phyloP scores from a whole-genome alignment of 1,284 basidiomycete genomes.

The Tilletiopsis washingtonensis region DNA sequence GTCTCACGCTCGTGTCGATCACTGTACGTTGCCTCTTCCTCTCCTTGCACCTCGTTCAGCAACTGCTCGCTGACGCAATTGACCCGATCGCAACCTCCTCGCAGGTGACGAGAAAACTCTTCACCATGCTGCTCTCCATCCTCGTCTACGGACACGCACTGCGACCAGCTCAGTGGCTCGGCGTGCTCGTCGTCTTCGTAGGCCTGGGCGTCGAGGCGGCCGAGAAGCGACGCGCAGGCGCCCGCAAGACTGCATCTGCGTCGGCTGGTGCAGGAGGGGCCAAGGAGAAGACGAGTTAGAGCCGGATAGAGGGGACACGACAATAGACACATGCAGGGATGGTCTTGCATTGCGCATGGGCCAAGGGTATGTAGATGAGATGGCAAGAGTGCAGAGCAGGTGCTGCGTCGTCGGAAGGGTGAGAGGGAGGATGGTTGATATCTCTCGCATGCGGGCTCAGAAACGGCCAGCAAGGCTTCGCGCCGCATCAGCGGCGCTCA shows the following conservation, averaged over 20 bases:
- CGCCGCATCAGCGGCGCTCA: neutral
- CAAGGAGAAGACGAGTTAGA: no score
- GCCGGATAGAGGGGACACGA: no score
- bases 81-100: neutral
- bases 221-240: slow-evolving; percentile 24
- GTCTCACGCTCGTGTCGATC: slow-evolving; percentile 59
- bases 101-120: slow-evolving; percentile 86
- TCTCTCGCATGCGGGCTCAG: neutral
- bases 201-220: slow-evolving; percentile 91
- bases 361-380: no score
- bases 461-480: neutral
- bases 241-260: no score
- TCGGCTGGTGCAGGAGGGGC: no score
- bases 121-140: slow-evolving; percentile 95
- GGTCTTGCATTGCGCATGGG: no score
- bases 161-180: slow-evolving; percentile 78
- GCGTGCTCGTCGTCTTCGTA: slow-evolving; percentile 79
- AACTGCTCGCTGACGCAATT: neutral
- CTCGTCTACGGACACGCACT: slow-evolving; percentile 83
- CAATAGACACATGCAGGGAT: no score
- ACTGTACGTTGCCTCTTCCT: slow-evolving; percentile 37
- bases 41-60: neutral
- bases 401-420: no score
- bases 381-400: neutral
- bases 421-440: neutral